Base-by-base conservation (phyloP, 1,284 basidiomycete species). In the Sporisorium reilianum region DNA sequence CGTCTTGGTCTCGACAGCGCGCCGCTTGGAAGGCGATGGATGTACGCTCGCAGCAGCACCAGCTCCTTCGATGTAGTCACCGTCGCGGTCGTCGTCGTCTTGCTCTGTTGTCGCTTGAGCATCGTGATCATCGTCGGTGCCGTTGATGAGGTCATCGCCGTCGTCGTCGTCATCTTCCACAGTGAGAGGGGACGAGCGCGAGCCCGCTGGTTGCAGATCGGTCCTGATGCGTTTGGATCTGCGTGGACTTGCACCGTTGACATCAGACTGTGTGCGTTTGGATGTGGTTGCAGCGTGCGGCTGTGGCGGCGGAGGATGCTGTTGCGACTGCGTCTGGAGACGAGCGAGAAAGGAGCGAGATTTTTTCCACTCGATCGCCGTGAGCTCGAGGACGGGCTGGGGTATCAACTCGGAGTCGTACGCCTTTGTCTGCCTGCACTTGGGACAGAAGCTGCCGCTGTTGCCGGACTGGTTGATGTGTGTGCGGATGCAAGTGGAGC, bases 381-480 rank as follows among this genome's bases (percentile, higher is more conserved):
- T 77, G 20, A 70, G 55, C 42, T 84, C 82, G 23, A 84, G 71
- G 0, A 71, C 73, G 4, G 75, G 75, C 55, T 78, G 75, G 0
- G 80, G 77, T 36, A 80, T 57, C 12, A 84, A 63, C 42, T 82
- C 79, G 12, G 75, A 71, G 42, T 84, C 82, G 57, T 77, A 79
- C 0, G 79, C 82, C 50, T 83, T 83, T 23, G 73, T 81, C 55
- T 80, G 77, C 12, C 80, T 66, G 48, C 82, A 84, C 41, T 81
- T 80, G 56, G 82, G 82, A 53, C 82, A 84, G 62, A 80, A 79
- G 28, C 68, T 54, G 12, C 82, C 78, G 25, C 48, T 53, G 30
- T 68, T 77, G 25, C 79, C 76, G 3, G 80, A 66, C 56, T 84
- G 80, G 45, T 84, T 84, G 69, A 84, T 82, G 49, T 80, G 78